Conservation (phyloP, 306 rosid genomes). For the Acacia confusa region DNA sequence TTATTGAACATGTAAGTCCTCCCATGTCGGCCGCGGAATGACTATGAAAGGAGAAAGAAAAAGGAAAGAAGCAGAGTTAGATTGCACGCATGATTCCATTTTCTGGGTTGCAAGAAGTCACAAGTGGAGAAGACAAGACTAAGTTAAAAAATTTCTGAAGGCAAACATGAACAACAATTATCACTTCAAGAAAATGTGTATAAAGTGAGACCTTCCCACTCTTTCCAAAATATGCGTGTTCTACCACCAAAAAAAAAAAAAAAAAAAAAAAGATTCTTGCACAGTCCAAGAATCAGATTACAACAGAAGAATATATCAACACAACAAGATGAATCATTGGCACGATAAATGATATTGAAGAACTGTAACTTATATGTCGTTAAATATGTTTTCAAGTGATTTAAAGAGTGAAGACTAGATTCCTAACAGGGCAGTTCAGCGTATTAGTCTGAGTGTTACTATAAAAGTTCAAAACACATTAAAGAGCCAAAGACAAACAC, state of each 20-base stretch:
- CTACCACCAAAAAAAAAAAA: not conserved
- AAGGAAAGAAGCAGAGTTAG: slow-evolving; percentile 33
- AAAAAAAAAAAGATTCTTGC: not conserved
- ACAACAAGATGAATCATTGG: slow-evolving; percentile 10
- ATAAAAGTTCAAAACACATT: not conserved
- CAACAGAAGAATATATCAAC: not conserved
- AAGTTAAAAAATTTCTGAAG: not conserved
- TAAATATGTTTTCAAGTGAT: slow-evolving; percentile 6
- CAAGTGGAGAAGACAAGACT: not conserved
- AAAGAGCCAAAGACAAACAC: not conserved
- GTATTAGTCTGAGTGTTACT: not conserved
- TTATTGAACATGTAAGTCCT: slow-evolving; percentile 66
- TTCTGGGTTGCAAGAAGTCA: slow-evolving; percentile 11
- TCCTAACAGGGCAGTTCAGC: not conserved
- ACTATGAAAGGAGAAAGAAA: slow-evolving; percentile 41
- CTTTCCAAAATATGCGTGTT: not conserved
- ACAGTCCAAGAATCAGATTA: not conserved
- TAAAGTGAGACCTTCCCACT: not conserved
- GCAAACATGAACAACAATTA: not conserved
- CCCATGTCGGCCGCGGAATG: slow-evolving; percentile 69
- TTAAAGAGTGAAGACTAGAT: not conserved
- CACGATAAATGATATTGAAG: not conserved
- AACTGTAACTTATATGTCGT: not conserved
- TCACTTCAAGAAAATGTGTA: not conserved
- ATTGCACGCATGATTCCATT: slow-evolving; percentile 18